phyloP scores from a whole-genome alignment of 176 grass and related monocot species.

The Phoenix roebelenii region DNA sequence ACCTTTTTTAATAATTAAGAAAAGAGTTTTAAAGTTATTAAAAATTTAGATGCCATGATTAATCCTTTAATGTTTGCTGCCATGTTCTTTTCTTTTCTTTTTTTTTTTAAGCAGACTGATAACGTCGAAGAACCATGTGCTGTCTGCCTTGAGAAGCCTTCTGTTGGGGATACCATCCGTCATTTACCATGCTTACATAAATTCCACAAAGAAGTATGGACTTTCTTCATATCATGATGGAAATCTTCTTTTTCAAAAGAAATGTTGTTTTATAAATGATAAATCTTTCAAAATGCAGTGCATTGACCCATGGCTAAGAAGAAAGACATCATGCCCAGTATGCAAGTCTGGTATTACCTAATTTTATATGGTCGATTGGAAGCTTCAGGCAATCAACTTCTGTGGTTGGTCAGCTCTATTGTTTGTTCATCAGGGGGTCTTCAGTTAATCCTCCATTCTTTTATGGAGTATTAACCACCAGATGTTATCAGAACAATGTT shows the following conservation, averaged over 20 bases:
- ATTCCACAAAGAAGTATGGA: conserved; percentile 84
- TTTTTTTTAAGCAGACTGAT: conserved; percentile 31
- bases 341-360: conserved; percentile 61
- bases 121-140: conserved; percentile 65
- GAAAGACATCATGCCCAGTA: conserved; percentile 58
- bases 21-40: too few relatives aligned
- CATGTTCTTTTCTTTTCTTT: conserved; percentile 5
- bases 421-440: too few relatives aligned
- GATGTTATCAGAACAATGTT: too few relatives aligned
- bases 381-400: too few relatives aligned
- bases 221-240: neutral
- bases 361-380: neutral
- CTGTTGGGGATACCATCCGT: conserved; percentile 59
- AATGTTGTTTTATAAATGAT: too few relatives aligned
- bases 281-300: conserved; percentile 32
- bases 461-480: too few relatives aligned
- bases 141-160: conserved; percentile 68
- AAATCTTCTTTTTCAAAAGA: too few relatives aligned
- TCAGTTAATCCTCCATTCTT: too few relatives aligned
- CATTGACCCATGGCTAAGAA: conserved; percentile 73
- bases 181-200: conserved; percentile 89
- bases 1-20: neutral
- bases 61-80: too few relatives aligned
- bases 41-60: too few relatives aligned
- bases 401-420: too few relatives aligned